Evolutionary conservation across 2,329 filamentous ascomycete genomes (phyloP), one percentile per base, ranked within the genome.

Genomic region (Xylariaceae sp.): DNA sequence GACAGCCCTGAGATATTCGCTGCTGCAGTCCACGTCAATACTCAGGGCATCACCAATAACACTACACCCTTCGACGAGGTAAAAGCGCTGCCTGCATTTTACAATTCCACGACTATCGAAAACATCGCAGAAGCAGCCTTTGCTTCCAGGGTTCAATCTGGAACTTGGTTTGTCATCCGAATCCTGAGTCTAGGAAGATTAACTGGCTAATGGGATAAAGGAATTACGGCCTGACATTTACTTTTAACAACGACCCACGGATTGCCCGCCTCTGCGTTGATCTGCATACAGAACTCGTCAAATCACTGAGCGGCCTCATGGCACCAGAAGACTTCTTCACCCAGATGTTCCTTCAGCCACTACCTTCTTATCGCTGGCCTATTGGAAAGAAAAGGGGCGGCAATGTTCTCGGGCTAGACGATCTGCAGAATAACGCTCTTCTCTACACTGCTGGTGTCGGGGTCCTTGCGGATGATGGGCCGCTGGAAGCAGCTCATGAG

Each of bases 361-460:
- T 68, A 2, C 67, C 67, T 3, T 53, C 60, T 2, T 66, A 67
- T 19, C 59, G 67, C 14, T 64, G 43, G 24, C 24, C 59, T 5
- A 51, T 65, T 21, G 59, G 62, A n/a, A 33, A 51, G 8, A 21
- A 62, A 21, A 46, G 47, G 6, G 68, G 69, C 1, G 67, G 68
- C 1, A 69, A 70, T 45, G 65, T 70, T 46, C 66, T 71, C 14
- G 69, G 69, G 3, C 52, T 70, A 2, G 67, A 69, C 24, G 39
- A 59, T 11, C 43, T 66, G 17, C 19, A 37, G 23, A 44, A 62
- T 16, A 65, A 65, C 39, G 59, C 56, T 7, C 49, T 69, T 8
- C 31, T 69, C 28, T 69, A 54, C 48, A 65, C 60, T 34, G 62
- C 44, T 3, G 66, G 66, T 33, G 43, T 60, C n/a, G 44, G 56